Evolutionary conservation across 768 basidiomycete genomes (phyloP), one percentile per base, ranked within the genome.

Genomic region (Calocera viscosa): DNA sequence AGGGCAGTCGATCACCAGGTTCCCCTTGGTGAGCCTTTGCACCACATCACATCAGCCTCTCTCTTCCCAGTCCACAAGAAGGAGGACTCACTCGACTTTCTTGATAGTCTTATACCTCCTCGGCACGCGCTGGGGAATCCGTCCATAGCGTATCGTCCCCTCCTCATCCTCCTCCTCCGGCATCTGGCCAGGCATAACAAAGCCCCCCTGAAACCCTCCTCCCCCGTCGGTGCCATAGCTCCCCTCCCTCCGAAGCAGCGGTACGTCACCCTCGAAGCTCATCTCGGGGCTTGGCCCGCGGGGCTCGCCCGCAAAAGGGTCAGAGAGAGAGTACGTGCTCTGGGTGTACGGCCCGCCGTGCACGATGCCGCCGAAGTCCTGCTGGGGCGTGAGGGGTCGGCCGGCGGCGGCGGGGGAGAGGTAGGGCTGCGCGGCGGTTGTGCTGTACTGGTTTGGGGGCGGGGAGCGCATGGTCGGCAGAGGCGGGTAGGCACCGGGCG

Each of bases 81-180:
- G 41, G 28, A 43, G 10, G 19, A 83, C 85, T 79, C 70, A 88
- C 83, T 90, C 90, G 71, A 95, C 90, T 73, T 85, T 86, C 80
- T 96, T 97, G 75, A 93, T 86, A 0, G 94, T 98, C 81, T 94
- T 95, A 80, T 93, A 86, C 64, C 94, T 79, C 63, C 95, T 78
- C 0, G 92, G 88, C 0, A 96, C 89, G 26, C 94, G 82, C 73
- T 94, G 91, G 0, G 95, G 94, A 67, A 96, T 93, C 12, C 87
- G 80, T 0, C 95, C 94, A 73, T 95, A 97, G 22, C 91, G 82
- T 2, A 79, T 71, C 28, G 67, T 70, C 24, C 72, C 73, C 65
- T 76, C 75, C 10, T 49, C 63, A 35, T 64, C 33, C 16, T 40
- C 63, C 3, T 34, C 63, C 63, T 28, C 34, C 63, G 11, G 33